These are phyloP conservation scores for Wallacemonas sp. DNA, from an alignment of 208 protist species.

Conservation along the genomic window DNA sequence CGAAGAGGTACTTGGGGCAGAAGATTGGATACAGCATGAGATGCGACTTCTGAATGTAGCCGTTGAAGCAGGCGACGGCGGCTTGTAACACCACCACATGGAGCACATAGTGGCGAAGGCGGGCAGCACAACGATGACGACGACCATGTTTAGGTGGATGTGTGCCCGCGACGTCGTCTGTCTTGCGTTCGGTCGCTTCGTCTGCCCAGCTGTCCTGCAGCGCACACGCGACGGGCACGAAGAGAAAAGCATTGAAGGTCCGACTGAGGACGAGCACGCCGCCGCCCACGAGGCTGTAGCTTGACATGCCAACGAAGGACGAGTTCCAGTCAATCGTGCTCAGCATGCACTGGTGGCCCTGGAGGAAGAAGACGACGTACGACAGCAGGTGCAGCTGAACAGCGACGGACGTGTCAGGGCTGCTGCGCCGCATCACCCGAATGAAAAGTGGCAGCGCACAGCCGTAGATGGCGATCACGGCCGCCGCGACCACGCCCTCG, in stretches of 20 bases:
- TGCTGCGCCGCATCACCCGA: background rate
- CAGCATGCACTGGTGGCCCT: slow-evolving; percentile 76
- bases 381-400: slow-evolving; percentile 46
- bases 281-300: slow-evolving; percentile 53
- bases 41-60: slow-evolving; percentile 71
- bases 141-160: background rate
- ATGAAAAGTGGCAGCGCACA: slow-evolving; percentile 30
- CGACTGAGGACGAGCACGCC: slow-evolving; percentile 57
- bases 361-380: slow-evolving; percentile 58
- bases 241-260: slow-evolving; percentile 65
- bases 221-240: slow-evolving; percentile 41
- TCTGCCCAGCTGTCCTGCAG: background rate
- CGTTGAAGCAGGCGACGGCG: slow-evolving; percentile 52
- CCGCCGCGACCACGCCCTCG: slow-evolving; percentile 34
- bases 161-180: too few relatives aligned
- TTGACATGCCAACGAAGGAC: slow-evolving; percentile 68
- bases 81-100: slow-evolving; percentile 43
- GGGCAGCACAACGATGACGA: background rate
- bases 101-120: slow-evolving; percentile 35
- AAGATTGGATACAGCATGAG: slow-evolving; percentile 90
- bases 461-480: slow-evolving; percentile 48
- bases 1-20: slow-evolving; percentile 79
- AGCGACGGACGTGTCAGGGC: slow-evolving; percentile 16
- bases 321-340: slow-evolving; percentile 77
- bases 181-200: background rate